A percentile compares a stretch with the other conserved stretches of the same genome.
phyloP scores from a whole-genome alignment of 2,329 filamentous ascomycete genomes.

The Aspergillus sclerotialis region DNA sequence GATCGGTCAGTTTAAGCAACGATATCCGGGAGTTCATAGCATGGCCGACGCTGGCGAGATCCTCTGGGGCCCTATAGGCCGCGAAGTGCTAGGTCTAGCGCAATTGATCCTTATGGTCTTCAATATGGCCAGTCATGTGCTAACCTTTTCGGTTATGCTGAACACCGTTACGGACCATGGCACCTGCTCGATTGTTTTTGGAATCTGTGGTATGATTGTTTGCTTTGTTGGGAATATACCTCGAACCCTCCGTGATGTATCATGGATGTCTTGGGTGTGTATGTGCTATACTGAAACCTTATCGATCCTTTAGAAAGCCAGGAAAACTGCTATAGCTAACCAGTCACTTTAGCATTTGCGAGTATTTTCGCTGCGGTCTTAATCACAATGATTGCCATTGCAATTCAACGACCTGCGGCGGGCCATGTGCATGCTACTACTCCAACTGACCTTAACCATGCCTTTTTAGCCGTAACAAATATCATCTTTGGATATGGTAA shows the following conservation, averaged over 20 bases:
- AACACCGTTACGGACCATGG: conserved; percentile 54
- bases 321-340: conserved; percentile 2
- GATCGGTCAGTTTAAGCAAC: conserved; percentile 50
- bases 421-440: conserved; percentile 25
- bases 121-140: conserved; percentile 59
- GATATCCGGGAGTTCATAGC: conserved; percentile 51
- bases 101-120: conserved; percentile 59
- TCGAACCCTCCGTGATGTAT: conserved; percentile 53
- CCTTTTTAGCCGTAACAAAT: conserved; percentile 55
- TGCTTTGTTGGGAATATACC: conserved; percentile 53
- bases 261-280: conserved; percentile 53
- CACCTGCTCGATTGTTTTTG: conserved; percentile 56
- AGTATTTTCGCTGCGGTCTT: conserved; percentile 57
- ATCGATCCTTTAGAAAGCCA: too few species aligned
- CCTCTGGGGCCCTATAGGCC: conserved; percentile 53
- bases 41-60: conserved; percentile 62
- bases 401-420: conserved; percentile 39
- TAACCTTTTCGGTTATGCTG: conserved; percentile 62
- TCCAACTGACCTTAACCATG: conserved; percentile 42
- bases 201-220: conserved; percentile 48
- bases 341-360: conserved; percentile 42
- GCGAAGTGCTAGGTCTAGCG: conserved; percentile 54
- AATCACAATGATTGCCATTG: conserved; percentile 59
- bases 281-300: neutral
- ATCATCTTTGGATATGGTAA: conserved; percentile 62